phyloP scores from a whole-genome alignment of 2,329 filamentous ascomycete species.

The Arthrobotrys sphaeroides region DNA sequence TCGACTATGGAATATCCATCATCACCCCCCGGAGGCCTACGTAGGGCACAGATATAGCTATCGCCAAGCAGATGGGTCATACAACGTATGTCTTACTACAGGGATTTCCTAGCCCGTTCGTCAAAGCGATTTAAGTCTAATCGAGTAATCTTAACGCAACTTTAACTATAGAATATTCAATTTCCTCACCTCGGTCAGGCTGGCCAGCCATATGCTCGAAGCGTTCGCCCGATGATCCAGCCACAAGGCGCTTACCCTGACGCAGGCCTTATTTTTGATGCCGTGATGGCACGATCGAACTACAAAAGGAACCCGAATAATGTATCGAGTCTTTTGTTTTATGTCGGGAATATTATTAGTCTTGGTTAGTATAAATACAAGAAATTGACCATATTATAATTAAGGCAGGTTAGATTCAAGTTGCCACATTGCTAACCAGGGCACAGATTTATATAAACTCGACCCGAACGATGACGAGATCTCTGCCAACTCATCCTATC shows the following conservation, averaged over 20 bases:
- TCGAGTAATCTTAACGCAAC: background rate
- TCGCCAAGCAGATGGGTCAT: slow-evolving; percentile 74
- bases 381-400: background rate
- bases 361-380: slow-evolving; percentile 66
- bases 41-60: slow-evolving; percentile 72
- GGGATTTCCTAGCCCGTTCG: background rate
- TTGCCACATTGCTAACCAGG: background rate
- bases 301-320: slow-evolving; percentile 74
- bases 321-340: slow-evolving; percentile 76
- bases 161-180: slow-evolving; percentile 67
- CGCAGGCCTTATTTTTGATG: slow-evolving; percentile 71
- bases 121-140: slow-evolving; percentile 1
- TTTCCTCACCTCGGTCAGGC: slow-evolving; percentile 74
- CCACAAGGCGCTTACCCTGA: slow-evolving; percentile 75
- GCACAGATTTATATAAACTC: slow-evolving; percentile 74
- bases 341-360: slow-evolving; percentile 77
- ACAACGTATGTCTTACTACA: slow-evolving; percentile 66
- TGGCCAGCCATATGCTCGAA: slow-evolving; percentile 73
- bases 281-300: slow-evolving; percentile 68
- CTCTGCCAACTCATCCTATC: slow-evolving; percentile 75
- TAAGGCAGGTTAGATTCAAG: background rate
- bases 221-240: slow-evolving; percentile 69
- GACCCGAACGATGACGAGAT: slow-evolving; percentile 69
- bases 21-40: slow-evolving; percentile 76
- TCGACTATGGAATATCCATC: slow-evolving; percentile 75